Conservation (phyloP, 225 moss, liverwort and hornwort species). For the Straminergon stramineum region DNA sequence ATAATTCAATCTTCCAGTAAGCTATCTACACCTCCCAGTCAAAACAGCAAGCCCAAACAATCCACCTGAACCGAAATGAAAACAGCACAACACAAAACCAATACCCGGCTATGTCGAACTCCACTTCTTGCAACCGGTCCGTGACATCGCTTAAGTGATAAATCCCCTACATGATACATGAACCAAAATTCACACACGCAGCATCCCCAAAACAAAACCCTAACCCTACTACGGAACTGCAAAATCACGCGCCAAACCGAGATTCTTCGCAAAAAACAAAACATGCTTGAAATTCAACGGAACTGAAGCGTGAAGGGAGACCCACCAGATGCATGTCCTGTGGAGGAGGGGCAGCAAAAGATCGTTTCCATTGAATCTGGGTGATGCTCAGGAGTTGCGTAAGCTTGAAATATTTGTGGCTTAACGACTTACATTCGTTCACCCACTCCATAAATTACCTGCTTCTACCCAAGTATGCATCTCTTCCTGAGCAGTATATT, state of each 20-base stretch:
- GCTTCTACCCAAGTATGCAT: neutral
- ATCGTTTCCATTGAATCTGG: neutral
- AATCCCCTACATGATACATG: slow-evolving; percentile 11
- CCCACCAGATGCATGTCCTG: neutral
- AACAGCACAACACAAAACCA: neutral
- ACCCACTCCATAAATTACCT: neutral
- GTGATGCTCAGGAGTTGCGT: neutral
- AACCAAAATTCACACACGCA: neutral
- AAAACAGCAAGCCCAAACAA: neutral
- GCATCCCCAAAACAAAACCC: neutral
- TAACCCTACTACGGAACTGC: neutral
- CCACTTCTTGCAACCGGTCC: slow-evolving; percentile 36
- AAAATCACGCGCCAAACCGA: neutral
- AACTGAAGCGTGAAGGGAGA: neutral
- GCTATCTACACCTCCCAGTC: neutral
- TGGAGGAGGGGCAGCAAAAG: neutral
- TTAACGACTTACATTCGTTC: neutral
- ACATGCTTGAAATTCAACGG: neutral
- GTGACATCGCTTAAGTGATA: slow-evolving; percentile 42
- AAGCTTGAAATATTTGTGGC: neutral
- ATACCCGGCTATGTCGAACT: slow-evolving; percentile 33
- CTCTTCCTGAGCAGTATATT: neutral
- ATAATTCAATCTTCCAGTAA: too few species aligned
- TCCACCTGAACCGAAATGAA: neutral
- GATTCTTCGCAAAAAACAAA: neutral